Evolutionary conservation across 2,329 filamentous ascomycete species (phyloP), one percentile per base, ranked within the genome.

Genomic region (Cladosporium sp.): DNA sequence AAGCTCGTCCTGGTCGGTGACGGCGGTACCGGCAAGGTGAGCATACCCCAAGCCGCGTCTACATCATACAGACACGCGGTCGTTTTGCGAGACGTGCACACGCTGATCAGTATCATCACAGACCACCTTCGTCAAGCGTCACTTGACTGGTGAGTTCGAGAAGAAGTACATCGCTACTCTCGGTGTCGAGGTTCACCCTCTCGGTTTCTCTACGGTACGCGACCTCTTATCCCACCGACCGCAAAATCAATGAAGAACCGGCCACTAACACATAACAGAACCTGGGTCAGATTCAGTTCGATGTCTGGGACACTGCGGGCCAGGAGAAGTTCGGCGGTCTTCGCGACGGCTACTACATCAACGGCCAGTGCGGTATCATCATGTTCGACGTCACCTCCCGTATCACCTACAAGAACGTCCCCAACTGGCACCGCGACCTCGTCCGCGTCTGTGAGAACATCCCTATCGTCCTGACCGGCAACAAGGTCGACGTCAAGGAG

Each of bases 131-230:
- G 93, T 98, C 82, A 98, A 98, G 86, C 93, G 93, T 71, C 93
- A 98, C 78, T 83, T 97, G 84, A 98, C 93, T 70, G 93, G 93
- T 73, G 93, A 98, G 75, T 98, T 98, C 72, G 93, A 98, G 80
- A 98, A 98, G 87, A 98, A 97, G 81, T 98, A 98, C 79, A 97
- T 98, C 74, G 93, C 93, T 67, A 98, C 93, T 54, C 88, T 98
- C 60, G 93, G 93, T 86, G 93, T 98, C 72, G 93, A 98, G 75
- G 93, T 98, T 62, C 93, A 98, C 81, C 93, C 93, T 72, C 88
- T 98, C 61, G 87, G 85, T 68, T 98, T 98, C 84, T 89, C 85
- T 68, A 97, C 92, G 72, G 91, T 97, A 89, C 78, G 89, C 54
- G 33, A 30, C 11, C 20, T 15, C 38, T 36, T 39, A 39, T 50